Conservation (phyloP, 2,329 filamentous ascomycete genomes). For the Pseudogymnoascus sp. region DNA sequence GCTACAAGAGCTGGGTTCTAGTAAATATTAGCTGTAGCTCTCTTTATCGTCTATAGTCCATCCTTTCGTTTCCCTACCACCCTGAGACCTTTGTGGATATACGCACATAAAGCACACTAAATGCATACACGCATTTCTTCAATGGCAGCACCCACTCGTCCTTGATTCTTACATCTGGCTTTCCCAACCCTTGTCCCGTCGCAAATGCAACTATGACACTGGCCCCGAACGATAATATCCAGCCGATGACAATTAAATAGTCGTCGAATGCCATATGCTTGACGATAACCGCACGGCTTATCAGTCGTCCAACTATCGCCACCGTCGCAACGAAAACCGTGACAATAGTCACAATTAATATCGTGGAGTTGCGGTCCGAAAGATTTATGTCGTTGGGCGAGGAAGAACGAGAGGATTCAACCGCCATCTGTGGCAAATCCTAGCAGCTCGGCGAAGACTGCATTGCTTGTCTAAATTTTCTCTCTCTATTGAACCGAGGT, state of each 20-base stretch:
- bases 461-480: background rate
- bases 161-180: slow-evolving; percentile 51
- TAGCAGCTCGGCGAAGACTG: background rate
- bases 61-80: background rate
- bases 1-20: slow-evolving; percentile 84
- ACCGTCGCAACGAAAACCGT: background rate
- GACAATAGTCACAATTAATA: background rate
- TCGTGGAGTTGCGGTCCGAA: background rate
- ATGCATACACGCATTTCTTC: slow-evolving; percentile 50
- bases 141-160: slow-evolving; percentile 39
- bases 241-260: slow-evolving; percentile 68
- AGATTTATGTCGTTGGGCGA: background rate
- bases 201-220: slow-evolving; percentile 57
- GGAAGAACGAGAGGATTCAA: background rate
- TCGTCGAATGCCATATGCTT: slow-evolving; percentile 54
- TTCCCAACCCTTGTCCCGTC: slow-evolving; percentile 55
- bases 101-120: slow-evolving; percentile 50
- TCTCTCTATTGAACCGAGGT: background rate
- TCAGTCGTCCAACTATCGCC: background rate
- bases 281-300: background rate
- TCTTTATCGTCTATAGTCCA: background rate
- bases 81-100: background rate
- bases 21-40: slow-evolving; percentile 1
- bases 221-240: slow-evolving; percentile 59
- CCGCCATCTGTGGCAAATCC: background rate